phyloP scores from a whole-genome alignment of 441 rosid species.

The Mallotus repandus region DNA sequence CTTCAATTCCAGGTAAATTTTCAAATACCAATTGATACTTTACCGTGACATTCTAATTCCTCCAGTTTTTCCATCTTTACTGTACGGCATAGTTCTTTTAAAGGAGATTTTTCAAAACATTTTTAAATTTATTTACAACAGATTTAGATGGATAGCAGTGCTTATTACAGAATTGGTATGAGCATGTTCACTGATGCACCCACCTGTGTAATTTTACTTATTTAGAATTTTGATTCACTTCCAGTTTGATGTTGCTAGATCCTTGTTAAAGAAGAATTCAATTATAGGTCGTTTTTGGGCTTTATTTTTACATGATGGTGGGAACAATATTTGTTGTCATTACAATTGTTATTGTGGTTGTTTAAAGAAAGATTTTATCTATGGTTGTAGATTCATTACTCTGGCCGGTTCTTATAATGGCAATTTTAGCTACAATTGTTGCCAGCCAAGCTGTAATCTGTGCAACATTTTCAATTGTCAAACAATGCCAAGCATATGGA shows the following conservation, averaged over 20 bases:
- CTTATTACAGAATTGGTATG: background rate
- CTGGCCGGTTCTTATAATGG: conserved; percentile 75
- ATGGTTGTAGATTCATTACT: conserved; percentile 49
- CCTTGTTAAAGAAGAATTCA: background rate
- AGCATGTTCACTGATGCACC: background rate
- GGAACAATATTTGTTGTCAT: background rate
- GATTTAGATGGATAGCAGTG: background rate
- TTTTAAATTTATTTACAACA: background rate
- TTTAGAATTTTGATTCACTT: conserved; percentile 1
- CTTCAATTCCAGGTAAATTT: conserved; percentile 81
- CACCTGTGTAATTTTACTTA: background rate
- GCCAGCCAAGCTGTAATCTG: conserved; percentile 81
- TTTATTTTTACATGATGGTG: background rate
- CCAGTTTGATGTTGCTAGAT: background rate
- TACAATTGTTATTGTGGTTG: conserved; percentile 5
- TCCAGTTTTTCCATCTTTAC: conserved; percentile 8
- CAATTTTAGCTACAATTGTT: conserved; percentile 73
- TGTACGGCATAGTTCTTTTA: background rate
- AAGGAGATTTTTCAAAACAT: conserved; percentile 1
- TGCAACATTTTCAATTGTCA: conserved; percentile 70
- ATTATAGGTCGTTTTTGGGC: conserved; percentile 8
- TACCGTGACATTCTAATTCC: conserved; percentile 9
- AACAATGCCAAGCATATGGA: conserved; percentile 79
- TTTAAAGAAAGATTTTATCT: conserved; percentile 12
- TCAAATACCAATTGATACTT: background rate